Percentiles rank a stretch among this genome's conserved stretches.
Evolutionary conservation across 805 yeast genomes (phyloP).

Genomic region (Hanseniaspora lindneri): DNA sequence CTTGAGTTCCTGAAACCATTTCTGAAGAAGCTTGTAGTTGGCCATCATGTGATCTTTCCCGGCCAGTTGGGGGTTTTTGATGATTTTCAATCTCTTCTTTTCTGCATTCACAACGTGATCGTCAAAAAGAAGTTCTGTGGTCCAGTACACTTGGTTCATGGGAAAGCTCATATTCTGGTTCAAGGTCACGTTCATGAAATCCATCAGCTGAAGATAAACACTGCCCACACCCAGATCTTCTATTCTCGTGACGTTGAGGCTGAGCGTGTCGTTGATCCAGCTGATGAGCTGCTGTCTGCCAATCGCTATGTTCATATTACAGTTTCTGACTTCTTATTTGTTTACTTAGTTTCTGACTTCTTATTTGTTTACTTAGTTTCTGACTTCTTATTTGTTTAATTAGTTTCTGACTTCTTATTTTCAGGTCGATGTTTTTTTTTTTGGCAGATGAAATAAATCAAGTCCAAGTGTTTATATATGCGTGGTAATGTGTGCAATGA

Average conservation of each 20-base stretch:
- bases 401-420: no score
- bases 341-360: no score
- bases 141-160: slow-evolving; percentile 10
- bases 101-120: neutral
- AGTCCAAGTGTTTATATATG: no score
- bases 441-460: no score
- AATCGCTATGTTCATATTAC: neutral
- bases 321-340: neutral
- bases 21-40: slow-evolving; percentile 79
- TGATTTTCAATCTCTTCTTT: slow-evolving; percentile 1
- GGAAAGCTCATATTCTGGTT: slow-evolving; percentile 27
- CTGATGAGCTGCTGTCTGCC: slow-evolving; percentile 36
- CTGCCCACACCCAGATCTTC: slow-evolving; percentile 97
- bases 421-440: no score
- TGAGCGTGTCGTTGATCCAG: slow-evolving; percentile 71
- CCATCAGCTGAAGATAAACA: slow-evolving; percentile 84
- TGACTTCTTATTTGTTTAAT: no score
- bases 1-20: slow-evolving; percentile 57
- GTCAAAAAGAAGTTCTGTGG: neutral
- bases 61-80: slow-evolving; percentile 29
- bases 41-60: slow-evolving; percentile 60
- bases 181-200: slow-evolving; percentile 79
- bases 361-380: no score
- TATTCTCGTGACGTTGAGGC: slow-evolving; percentile 56
- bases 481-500: no score